Evolutionary conservation across 2,329 filamentous ascomycete genomes (phyloP).

Genomic region (Hymenotorrendiella dingleyae): DNA sequence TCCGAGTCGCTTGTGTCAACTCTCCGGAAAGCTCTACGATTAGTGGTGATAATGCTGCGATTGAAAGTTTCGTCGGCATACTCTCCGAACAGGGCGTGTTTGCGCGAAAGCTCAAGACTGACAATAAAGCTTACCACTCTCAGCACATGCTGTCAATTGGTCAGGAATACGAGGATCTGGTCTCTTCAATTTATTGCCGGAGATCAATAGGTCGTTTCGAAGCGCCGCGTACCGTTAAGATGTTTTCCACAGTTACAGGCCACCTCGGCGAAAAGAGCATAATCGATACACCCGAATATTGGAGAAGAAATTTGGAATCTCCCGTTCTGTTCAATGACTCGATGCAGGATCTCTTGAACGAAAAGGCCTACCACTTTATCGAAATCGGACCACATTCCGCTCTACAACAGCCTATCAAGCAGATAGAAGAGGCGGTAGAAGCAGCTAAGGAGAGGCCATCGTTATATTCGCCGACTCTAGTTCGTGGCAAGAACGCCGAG

Average conservation of each 20-base stretch:
- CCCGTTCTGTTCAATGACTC: slow-evolving; percentile 11
- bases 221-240: not conserved
- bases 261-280: not conserved
- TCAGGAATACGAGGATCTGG: slow-evolving; percentile 4
- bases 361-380: slow-evolving; percentile 4
- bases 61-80: slow-evolving; percentile 4
- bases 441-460: not conserved
- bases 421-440: slow-evolving; percentile 3
- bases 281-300: slow-evolving; percentile 5
- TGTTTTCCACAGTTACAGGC: slow-evolving; percentile 8
- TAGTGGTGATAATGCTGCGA: slow-evolving; percentile 14
- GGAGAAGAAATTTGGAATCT: slow-evolving; percentile 8
- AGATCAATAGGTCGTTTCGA: not conserved
- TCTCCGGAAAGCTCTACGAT: slow-evolving; percentile 21
- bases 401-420: slow-evolving; percentile 12
- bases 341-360: not conserved
- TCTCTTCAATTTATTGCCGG: not conserved
- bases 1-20: slow-evolving; percentile 26
- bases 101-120: slow-evolving; percentile 8
- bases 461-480: slow-evolving; percentile 8
- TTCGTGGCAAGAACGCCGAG: slow-evolving; percentile 4
- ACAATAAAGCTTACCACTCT: slow-evolving; percentile 14
- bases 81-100: slow-evolving; percentile 14
- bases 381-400: slow-evolving; percentile 21
- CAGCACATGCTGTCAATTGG: slow-evolving; percentile 6